These are phyloP conservation scores for Rhizopogon rudus DNA, from an alignment of 768 basidiomycete genomes.

Conservation along the genomic window DNA sequence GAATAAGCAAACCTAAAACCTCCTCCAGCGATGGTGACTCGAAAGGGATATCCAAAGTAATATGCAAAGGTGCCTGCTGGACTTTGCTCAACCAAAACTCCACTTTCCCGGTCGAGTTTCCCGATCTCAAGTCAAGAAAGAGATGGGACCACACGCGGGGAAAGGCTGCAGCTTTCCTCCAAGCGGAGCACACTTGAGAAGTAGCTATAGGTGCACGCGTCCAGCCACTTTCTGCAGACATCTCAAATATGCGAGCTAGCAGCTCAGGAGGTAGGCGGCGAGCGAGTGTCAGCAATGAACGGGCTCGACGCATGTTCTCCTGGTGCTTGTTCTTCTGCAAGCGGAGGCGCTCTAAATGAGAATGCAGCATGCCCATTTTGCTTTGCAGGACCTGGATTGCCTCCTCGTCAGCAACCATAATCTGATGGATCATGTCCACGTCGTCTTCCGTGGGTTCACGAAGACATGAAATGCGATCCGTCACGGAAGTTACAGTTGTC, in stretches of 20 bases:
- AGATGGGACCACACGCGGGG: constrained; percentile 58
- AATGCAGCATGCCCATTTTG: constrained; percentile 37
- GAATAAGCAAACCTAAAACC: constrained; percentile 37
- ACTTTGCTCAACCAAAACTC: constrained; percentile 49
- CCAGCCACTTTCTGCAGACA: constrained; percentile 46
- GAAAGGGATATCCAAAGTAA: constrained; percentile 37
- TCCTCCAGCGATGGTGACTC: constrained; percentile 24
- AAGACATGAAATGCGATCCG: constrained; percentile 12
- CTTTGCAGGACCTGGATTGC: constrained; percentile 36
- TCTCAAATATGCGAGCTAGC: constrained; percentile 48
- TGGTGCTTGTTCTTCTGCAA: constrained; percentile 37
- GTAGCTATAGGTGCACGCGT: constrained; percentile 48
- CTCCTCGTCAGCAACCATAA: constrained; percentile 33
- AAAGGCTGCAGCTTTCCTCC: constrained; percentile 47
- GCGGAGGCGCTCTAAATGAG: constrained; percentile 36
- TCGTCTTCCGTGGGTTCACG: constrained; percentile 17
- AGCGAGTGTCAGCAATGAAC: constrained; percentile 49
- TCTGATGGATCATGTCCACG: constrained; percentile 9
- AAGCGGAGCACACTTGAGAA: constrained; percentile 56
- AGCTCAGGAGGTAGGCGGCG: constrained; percentile 52
- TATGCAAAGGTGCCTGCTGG: constrained; percentile 35
- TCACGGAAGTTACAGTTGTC: constrained; percentile 4
- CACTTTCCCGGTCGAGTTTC: constrained; percentile 37
- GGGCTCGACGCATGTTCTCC: constrained; percentile 37
- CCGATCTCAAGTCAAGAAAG: constrained; percentile 43